Base-by-base conservation (phyloP, 1,284 basidiomycete genomes). In the Porphyrellus sp. region DNA sequence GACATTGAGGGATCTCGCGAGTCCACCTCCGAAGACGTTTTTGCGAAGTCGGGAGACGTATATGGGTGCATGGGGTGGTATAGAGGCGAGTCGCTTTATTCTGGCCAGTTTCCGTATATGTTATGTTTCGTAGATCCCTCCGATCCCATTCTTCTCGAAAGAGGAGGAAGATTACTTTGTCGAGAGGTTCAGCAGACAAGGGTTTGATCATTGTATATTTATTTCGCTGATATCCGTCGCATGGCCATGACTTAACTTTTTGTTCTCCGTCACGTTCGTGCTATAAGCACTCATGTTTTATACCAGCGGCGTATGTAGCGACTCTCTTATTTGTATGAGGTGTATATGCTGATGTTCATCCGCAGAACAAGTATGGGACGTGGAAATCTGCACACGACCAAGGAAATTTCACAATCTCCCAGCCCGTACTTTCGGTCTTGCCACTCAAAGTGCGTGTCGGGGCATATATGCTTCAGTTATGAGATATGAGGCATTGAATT, bases 131-230 rank as follows among this genome's bases (percentile, higher is more conserved):
- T 52, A 86, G 82, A 82, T 85, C 33, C 75, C 79, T 5, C 74
- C 78, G 0, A 75, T 85, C 46, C 78, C 81, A 0, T 86, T 82
- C 68, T 76, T 86, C 40, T 74, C 74, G 0, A 43, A 61, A 0
- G 73, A 76, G 23, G 82, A 87, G 67, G 86, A 89, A 60, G 78
- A 83, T 54, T 88, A 86, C 60, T 78, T 85, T 54, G 76, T 86
- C 0, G 74, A 82, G 44, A 78, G 83, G 56, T 87, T 80, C 57
- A 62, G 59, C 27, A 70, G 72, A 11, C 81, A 83, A 57, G 78
- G 79, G 0, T 87, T 87, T 61, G 70, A 74, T 47, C 68, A 81
- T 54, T 84, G 86, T 87, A 59, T 21, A 82, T 74, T 16, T 11
- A 16, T 33, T 25, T 0, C 15, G 1, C 8, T 13, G 20, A 11